phyloP scores from a whole-genome alignment of 1,139 yeast species.

The Oligophagozyma castellii region DNA sequence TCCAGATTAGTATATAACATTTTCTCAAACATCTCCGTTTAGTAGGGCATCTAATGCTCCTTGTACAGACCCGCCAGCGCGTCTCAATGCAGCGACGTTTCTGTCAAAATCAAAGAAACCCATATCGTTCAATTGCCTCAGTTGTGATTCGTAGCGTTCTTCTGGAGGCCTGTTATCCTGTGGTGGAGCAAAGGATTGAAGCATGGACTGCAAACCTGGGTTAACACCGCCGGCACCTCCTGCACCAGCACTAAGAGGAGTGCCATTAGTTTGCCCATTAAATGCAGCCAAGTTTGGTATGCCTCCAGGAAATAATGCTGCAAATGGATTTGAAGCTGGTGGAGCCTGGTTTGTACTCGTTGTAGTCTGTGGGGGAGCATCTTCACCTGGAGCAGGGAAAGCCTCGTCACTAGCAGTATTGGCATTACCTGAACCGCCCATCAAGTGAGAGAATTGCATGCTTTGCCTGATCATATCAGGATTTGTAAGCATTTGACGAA shows the following conservation, averaged over 20 bases:
- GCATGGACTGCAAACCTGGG: conserved; percentile 29
- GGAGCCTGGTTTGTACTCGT: conserved; percentile 40
- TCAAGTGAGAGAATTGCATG: conserved; percentile 56
- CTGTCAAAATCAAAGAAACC: conserved; percentile 91
- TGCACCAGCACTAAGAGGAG: conserved; percentile 10
- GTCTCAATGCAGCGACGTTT: conserved; percentile 79
- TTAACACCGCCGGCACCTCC: conserved; percentile 20
- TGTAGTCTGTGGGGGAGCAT: conserved; percentile 25
- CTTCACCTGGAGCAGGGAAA: conserved; percentile 28
- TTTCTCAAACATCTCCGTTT: conserved; percentile 31
- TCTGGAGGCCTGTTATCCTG: conserved; percentile 85
- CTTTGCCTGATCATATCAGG: conserved; percentile 77
- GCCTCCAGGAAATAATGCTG: conserved; percentile 12
- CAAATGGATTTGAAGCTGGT: conserved; percentile 32
- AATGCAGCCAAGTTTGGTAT: no score
- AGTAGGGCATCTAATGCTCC: conserved; percentile 88
- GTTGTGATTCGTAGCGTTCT: conserved; percentile 80
- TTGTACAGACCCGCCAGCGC: conserved; percentile 94
- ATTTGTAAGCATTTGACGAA: conserved; percentile 74
- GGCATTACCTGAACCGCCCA: conserved; percentile 24
- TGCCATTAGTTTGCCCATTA: conserved; percentile 6
- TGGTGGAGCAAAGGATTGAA: conserved; percentile 24
- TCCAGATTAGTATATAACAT: no score
- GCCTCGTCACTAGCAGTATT: conserved; percentile 16
- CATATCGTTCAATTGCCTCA: conserved; percentile 89